Evolutionary conservation across 148 eudicot genomes (phyloP), one percentile per base, ranked within the genome.

Genomic region (Rhododendron vialii): DNA sequence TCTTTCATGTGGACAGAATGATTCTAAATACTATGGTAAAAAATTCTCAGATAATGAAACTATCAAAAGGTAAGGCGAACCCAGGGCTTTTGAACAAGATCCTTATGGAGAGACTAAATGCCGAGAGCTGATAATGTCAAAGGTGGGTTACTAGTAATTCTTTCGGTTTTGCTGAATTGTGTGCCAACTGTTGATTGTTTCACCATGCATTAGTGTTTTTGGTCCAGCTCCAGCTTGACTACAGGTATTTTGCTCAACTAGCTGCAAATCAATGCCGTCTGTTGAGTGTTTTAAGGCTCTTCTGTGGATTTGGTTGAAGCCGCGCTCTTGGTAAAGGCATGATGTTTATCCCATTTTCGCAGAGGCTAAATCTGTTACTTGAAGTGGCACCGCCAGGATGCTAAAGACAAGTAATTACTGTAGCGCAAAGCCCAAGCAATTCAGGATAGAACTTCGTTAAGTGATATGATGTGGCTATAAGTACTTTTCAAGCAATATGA

Each of bases 41-140:
- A 78, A 84, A 43, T 59, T 8, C 71, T 84, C 87, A 97, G 99
- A 92, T 93, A 28, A 97, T 97, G 98, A 97, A 97, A 89, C 95
- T 89, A 91, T 94, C 98, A 0, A 95, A 93, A 86, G 99, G 99
- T 82, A 95, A 95, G 89, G 99, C 98, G 69, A 96, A 95, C 87
- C 99, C 98, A 1, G 95, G 92, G 84, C 88, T 96, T 81, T 82
- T 96, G 83, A 96, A 96, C 93, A 93, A 95, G 92, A 96, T 96
- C 55, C 98, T 96, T 81, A 28, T 93, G 43, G 96, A 96, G 77
- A 95, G 92, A 85, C 84, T 96, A 71, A 94, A 93, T 26, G 92
- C 93, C 86, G 90, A 90, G 84, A 83, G 89, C 86, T 93, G 90
- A 92, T 88, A 78, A 71, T 83, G 51, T 20, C 11, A 0, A 47